Base-by-base conservation (phyloP, 2,329 filamentous ascomycete species). In the Fusarium pseudonygamai region DNA sequence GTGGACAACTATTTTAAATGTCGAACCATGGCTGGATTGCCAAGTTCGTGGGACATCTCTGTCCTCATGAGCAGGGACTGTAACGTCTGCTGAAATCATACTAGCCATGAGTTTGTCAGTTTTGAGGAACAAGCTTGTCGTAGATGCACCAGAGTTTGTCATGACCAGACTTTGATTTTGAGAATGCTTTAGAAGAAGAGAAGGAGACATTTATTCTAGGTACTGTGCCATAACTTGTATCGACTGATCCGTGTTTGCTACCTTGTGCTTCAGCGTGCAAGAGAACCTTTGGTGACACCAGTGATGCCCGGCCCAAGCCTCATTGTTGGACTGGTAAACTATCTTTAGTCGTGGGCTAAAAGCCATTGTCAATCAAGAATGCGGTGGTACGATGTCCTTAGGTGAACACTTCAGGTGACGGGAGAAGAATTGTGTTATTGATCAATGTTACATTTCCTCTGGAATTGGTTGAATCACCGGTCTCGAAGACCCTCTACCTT, bases 401-500 rank as follows among this genome's bases (percentile, higher is more conserved):
- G 49, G 60, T 63, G 68, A 63, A 58, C 57, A 61, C 32, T 49
- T 49, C 49, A 63, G 50, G 67, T 68, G 67, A 72, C 67, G 58
- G 36, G 40, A 30, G 57, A 64, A 64, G 42, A 52, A 49, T 57
- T 70, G 71, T 66, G 65, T 26, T 57, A 63, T 72, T 64, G 45
- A 57, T 37, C 22, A 60, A 32, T 61, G 61, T 67, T 61, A 64
- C 61, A 56, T 60, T 69, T 45, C 50, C 20, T 32, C 22, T 42
- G 53, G 39, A 7, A n/a, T 22, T 56, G 56, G 39, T 30, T 59
- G 47, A 58, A 66, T 75, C 67, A 78, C 53, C 24, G 47, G 40
- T 58, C 53, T 60, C 74, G 64, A 12, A 78, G 67, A 39, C 49
- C 43, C 26, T 78, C 77, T 13, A 83, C 76, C 64, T 77, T 79